Evolutionary conservation across 108 stramenopile species (phyloP), one percentile per base, ranked within the genome.

Genomic region (Fragilaria crotonensis): DNA sequence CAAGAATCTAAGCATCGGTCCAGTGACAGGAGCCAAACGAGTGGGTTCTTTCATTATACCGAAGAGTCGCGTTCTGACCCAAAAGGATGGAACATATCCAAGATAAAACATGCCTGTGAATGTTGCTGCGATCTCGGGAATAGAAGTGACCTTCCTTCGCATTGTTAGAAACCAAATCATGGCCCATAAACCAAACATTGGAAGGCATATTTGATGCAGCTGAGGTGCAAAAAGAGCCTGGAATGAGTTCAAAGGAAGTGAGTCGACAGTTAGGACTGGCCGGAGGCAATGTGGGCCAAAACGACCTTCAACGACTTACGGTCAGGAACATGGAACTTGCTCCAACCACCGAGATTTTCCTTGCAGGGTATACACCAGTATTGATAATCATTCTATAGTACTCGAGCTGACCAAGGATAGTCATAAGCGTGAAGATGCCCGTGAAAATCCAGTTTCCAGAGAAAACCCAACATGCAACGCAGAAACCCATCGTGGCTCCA

Each of bases 101-200:
- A 93, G 63, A 66, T 96, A 98, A 71, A 98, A 95, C 84, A 98
- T 93, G 0, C 97, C 97, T 31, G 96, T 84, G 57, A 98, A 91
- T 0, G 97, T 94, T 0, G 97, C 94, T 17, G 94, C 89, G 64
- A 98, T 96, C 62, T 98, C 96, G 25, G 83, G 58, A 60, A 97
- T 96, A 22, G 89, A 77, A 2, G 85, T 75, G 7, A 75, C 67
- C 11, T 77, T 59, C 48, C 72, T 73, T 64, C 91, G 59, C 78
- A 86, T 85, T 22, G 96, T 78, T 21, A 96, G 68, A 41, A 95
- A 87, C 94, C 93, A 96, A 54, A 95, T 69, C 94, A 98, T 96
- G 26, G 93, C 77, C 62, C 66, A 78, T 0, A 84, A 71, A 5
- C 74, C 67, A 68, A 82, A 83, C 26, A 89, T 60, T 0, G 92